Base-by-base conservation (phyloP, 2,329 filamentous ascomycete genomes). In the Sclerotinia borealis region DNA sequence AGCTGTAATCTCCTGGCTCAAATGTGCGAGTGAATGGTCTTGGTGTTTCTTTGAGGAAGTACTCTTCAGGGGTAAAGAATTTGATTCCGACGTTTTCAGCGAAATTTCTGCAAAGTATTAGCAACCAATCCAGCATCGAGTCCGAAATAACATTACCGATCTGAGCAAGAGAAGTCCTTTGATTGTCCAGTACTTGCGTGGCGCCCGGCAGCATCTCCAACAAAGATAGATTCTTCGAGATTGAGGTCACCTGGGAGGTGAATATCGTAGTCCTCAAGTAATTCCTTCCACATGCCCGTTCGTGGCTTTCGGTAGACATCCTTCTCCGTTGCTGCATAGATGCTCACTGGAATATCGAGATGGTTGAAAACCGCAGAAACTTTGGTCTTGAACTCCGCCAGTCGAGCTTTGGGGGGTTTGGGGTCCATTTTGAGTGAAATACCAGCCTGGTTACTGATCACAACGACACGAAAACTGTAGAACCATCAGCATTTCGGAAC, bases 51-150 rank as follows among this genome's bases (percentile, higher is more conserved):
- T 82, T 82, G 0, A 93, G 82, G 73, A 98, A 98, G 77, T 88
- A 96, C 75, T 97, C 93, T 73, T 99, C 95, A 0, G 95, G 95
- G 0, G 93, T 96, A 63, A 86, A 79, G 75, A 93, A 99, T 15
- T 78, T 74, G 68, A 99, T 85, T 4, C 91, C 91, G 15, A 93
- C 78, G 72, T 99, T 98, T 66, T 87, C 81, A 3, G 95, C 93
- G 70, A 98, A 89, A 71, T 97, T 90, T 63, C 91, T 86, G 66
- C 62, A 43, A 54, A 39, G 31, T 54, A 55, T 72, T 31, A 71
- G 61, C 55, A 48, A 52, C 41, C 55, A 31, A 27, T 22, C 25
- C 22, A 61, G 39, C 19, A 45, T 39, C 61, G 22, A 29, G 25
- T 52, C 41, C 15, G 15, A 13, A 29, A 56, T 51, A 19, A 43